Conservation (phyloP, 2,329 filamentous ascomycete genomes). For the Lomentospora prolificans region DNA sequence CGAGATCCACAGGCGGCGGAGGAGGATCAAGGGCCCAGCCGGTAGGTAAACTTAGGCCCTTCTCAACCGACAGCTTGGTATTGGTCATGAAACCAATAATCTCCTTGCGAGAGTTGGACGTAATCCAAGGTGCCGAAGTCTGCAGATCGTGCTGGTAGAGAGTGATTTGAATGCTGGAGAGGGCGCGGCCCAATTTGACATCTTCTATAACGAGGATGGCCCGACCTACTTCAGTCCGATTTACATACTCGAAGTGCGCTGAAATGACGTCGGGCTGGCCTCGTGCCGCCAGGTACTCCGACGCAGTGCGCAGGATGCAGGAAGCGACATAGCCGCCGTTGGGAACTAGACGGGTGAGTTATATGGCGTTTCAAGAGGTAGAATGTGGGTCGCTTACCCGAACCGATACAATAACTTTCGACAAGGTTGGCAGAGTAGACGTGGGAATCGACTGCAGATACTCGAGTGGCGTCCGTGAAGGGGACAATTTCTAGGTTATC, state of each 20-base stretch:
- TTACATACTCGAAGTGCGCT: conserved; percentile 31
- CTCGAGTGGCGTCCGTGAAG: conserved; percentile 14
- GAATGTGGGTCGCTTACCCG: conserved; percentile 12
- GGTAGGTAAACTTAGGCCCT: conserved; percentile 20
- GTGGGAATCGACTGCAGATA: conserved; percentile 16
- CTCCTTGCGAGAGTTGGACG: conserved; percentile 19
- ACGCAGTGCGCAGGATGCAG: conserved; percentile 25
- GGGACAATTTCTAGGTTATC: background rate
- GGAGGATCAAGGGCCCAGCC: conserved; percentile 15
- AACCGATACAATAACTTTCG: conserved; percentile 15
- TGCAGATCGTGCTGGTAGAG: conserved; percentile 30
- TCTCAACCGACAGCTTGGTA: conserved; percentile 20
- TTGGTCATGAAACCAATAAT: conserved; percentile 31
- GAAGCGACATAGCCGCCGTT: conserved; percentile 37
- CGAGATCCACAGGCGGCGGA: conserved; percentile 17
- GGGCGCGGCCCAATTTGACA: conserved; percentile 28
- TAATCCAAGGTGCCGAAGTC: conserved; percentile 23
- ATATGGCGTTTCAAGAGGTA: background rate
- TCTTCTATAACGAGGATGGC: conserved; percentile 29
- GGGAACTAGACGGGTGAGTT: conserved; percentile 22
- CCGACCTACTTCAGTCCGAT: conserved; percentile 25
- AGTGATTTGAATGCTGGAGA: conserved; percentile 31
- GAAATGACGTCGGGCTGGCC: conserved; percentile 28
- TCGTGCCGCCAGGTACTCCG: conserved; percentile 16
- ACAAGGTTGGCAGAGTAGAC: conserved; percentile 17